Evolutionary conservation across 1,284 basidiomycete species (phyloP).

Genomic region (Cutaneotrichosporon cavernicola): DNA sequence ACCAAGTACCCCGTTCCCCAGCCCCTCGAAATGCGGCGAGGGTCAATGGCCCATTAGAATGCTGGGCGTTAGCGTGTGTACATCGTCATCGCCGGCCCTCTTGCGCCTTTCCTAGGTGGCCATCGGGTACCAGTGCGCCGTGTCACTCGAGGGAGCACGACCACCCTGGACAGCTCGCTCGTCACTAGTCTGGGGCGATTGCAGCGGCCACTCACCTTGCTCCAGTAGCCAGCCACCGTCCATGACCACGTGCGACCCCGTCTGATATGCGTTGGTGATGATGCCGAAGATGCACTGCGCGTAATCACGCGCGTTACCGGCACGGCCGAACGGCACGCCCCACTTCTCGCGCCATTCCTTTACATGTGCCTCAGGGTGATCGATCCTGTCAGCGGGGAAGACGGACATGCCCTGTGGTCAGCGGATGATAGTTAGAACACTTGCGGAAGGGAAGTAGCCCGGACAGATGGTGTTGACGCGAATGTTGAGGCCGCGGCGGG

Average conservation of each 20-base stretch:
- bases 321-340: constrained; percentile 47
- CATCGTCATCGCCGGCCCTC: background rate
- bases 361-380: constrained; percentile 14
- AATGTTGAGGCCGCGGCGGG: constrained; percentile 30
- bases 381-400: constrained; percentile 27
- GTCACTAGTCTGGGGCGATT: background rate
- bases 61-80: background rate
- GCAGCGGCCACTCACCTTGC: constrained; percentile 7
- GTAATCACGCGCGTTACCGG: constrained; percentile 49
- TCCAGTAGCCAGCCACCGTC: constrained; percentile 52
- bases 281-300: constrained; percentile 35
- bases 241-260: constrained; percentile 45
- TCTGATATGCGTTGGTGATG: constrained; percentile 45
- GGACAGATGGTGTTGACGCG: constrained; percentile 36
- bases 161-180: too few relatives aligned
- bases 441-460: constrained; percentile 34
- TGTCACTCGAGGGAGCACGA: background rate
- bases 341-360: constrained; percentile 36
- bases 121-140: background rate
- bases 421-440: background rate
- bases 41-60: background rate
- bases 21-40: too few relatives aligned
- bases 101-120: background rate
- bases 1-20: too few relatives aligned
- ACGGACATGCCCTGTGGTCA: constrained; percentile 45